Evolutionary conservation across 2,329 filamentous ascomycete species (phyloP).

Genomic region (Colletotrichum chrysophilum): DNA sequence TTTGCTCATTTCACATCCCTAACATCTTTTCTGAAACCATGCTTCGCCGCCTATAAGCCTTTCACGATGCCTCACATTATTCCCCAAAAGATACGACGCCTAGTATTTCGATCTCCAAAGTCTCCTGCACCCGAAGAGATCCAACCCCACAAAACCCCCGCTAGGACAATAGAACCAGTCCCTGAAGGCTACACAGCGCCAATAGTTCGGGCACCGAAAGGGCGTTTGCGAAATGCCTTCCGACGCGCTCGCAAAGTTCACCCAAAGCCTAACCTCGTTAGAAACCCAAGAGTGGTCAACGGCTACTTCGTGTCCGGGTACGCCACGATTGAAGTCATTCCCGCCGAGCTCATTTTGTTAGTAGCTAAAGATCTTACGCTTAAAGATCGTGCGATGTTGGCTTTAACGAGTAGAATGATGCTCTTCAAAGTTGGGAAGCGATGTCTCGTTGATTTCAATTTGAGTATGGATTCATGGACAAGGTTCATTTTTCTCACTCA

Average conservation of each 20-base stretch:
- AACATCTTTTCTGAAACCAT: neutral
- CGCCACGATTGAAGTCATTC: neutral
- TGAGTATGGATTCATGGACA: too few species aligned
- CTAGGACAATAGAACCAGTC: neutral
- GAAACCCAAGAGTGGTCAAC: neutral
- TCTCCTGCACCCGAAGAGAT: neutral
- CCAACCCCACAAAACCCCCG: neutral
- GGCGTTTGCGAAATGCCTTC: neutral
- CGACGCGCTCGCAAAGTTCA: neutral
- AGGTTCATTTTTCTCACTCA: rapidly evolving
- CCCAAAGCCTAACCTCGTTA: neutral
- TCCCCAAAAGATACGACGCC: neutral
- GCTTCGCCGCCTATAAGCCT: rapidly evolving
- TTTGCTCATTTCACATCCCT: neutral
- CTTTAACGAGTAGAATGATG: neutral
- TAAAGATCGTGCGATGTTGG: rapidly evolving
- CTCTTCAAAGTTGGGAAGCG: neutral
- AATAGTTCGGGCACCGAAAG: neutral
- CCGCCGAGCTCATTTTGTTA: neutral
- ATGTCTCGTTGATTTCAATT: too few species aligned
- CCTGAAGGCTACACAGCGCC: neutral
- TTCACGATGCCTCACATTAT: neutral
- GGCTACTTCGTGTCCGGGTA: neutral
- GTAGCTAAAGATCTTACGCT: rapidly evolving
- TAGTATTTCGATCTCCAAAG: neutral